phyloP scores from a whole-genome alignment of 2,329 filamentous ascomycete genomes.

The Eutypa lata region DNA sequence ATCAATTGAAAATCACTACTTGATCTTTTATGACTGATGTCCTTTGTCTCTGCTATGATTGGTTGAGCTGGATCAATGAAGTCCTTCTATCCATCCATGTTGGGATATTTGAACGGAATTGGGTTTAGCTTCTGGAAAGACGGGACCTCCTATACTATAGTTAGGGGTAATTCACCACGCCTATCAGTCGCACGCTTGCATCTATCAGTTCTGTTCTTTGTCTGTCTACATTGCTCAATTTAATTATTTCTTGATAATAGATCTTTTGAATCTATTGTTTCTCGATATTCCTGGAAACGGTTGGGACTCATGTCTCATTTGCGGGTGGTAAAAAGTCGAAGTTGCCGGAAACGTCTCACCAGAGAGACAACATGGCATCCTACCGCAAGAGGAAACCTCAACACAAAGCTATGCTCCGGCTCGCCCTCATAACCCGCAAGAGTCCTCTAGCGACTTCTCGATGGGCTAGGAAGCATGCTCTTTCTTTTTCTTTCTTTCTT shows the following conservation, averaged over 20 bases:
- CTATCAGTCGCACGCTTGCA: not conserved
- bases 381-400: slow-evolving; percentile 12
- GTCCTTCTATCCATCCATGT: too few species aligned
- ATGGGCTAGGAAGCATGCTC: not conserved
- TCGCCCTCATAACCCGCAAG: slow-evolving; percentile 11
- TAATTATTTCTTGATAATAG: not conserved
- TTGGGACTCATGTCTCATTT: slow-evolving; percentile 5
- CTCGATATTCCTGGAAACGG: not conserved
- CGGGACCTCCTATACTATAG: not conserved
- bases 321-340: slow-evolving; percentile 1
- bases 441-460: slow-evolving; percentile 1
- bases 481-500: not conserved
- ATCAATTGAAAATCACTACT: too few species aligned
- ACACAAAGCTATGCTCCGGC: slow-evolving; percentile 11
- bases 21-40: too few species aligned
- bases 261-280: not conserved
- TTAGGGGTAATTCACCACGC: not conserved
- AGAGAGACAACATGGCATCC: slow-evolving; percentile 1
- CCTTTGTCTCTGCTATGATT: too few species aligned
- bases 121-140: too few species aligned
- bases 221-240: not conserved
- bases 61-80: too few species aligned
- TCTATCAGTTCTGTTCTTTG: not conserved
- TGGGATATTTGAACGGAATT: too few species aligned
- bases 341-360: not conserved